Evolutionary conservation across 352 stramenopile species (phyloP).

Genomic region (Phytophthora europaea): DNA sequence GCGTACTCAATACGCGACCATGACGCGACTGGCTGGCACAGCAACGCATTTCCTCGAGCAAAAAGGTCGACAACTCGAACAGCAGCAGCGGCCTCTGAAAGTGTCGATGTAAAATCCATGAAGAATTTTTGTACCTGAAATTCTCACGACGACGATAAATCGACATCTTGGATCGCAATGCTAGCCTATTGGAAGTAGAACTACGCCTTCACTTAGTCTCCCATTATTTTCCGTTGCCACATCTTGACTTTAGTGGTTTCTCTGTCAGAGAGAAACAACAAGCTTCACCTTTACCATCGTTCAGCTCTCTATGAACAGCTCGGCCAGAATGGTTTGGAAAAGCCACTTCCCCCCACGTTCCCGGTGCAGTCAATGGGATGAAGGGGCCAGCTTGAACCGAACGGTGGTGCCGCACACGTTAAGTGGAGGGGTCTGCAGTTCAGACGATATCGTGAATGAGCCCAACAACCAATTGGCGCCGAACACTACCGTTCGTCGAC

Average conservation of each 20-base stretch:
- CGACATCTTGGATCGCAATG: no score
- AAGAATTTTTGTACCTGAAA: no score
- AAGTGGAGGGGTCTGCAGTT: background rate
- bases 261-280: background rate
- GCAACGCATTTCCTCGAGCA: slow-evolving; percentile 26
- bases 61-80: slow-evolving; percentile 5
- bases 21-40: slow-evolving; percentile 24
- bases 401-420: background rate
- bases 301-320: background rate
- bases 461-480: background rate
- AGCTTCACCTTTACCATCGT: background rate
- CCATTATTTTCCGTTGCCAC: no score
- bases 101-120: no score
- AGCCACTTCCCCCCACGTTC: background rate
- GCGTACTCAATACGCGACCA: slow-evolving; percentile 45
- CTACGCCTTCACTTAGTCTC: no score
- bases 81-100: background rate
- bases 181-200: no score
- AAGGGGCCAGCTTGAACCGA: slow-evolving; percentile 1
- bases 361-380: background rate
- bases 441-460: background rate
- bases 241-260: no score
- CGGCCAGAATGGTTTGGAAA: background rate
- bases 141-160: no score
- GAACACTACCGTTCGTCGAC: background rate